Conservation (phyloP, 2,329 filamentous ascomycete species). For the Xylaria hypoxylon region DNA sequence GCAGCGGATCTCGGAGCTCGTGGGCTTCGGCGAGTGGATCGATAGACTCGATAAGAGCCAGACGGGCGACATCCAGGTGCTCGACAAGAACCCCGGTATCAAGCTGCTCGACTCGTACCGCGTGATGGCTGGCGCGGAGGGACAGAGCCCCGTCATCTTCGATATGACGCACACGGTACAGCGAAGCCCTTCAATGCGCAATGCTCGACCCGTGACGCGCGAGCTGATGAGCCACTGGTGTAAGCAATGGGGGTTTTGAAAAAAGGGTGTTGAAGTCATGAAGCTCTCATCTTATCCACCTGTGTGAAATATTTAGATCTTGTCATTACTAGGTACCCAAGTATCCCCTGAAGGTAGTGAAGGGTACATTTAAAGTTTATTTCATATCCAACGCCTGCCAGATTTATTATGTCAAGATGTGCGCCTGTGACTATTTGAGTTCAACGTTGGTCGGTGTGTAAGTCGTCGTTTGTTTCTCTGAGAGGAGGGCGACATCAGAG, state of each 20-base stretch:
- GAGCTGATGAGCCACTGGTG: constrained; percentile 63
- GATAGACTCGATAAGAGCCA: constrained; percentile 56
- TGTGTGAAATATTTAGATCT: background rate
- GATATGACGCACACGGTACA: constrained; percentile 55
- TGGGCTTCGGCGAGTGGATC: constrained; percentile 61
- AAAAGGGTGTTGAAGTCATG: background rate
- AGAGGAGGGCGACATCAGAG: too few species aligned
- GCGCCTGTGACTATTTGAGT: too few species aligned
- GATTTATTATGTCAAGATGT: too few species aligned
- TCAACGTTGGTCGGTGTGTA: too few species aligned
- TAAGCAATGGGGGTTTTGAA: constrained; percentile 57
- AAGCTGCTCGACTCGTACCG: constrained; percentile 65
- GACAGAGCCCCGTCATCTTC: constrained; percentile 51
- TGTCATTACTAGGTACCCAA: too few species aligned
- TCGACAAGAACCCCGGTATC: constrained; percentile 60
- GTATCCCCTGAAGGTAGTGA: too few species aligned
- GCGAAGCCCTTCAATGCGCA: constrained; percentile 57
- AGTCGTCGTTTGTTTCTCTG: too few species aligned
- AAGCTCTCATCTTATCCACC: too few species aligned
- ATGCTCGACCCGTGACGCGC: constrained; percentile 55
- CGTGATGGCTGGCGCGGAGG: constrained; percentile 47
- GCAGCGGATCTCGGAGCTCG: constrained; percentile 53
- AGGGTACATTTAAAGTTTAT: too few species aligned
- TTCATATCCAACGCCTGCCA: too few species aligned
- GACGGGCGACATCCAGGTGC: constrained; percentile 51